A percentile compares a stretch with the other conserved stretches of the same genome.
These are phyloP conservation scores for Chlorella sp. DNA, from an alignment of 139 green algal genomes.

Conservation along the genomic window DNA sequence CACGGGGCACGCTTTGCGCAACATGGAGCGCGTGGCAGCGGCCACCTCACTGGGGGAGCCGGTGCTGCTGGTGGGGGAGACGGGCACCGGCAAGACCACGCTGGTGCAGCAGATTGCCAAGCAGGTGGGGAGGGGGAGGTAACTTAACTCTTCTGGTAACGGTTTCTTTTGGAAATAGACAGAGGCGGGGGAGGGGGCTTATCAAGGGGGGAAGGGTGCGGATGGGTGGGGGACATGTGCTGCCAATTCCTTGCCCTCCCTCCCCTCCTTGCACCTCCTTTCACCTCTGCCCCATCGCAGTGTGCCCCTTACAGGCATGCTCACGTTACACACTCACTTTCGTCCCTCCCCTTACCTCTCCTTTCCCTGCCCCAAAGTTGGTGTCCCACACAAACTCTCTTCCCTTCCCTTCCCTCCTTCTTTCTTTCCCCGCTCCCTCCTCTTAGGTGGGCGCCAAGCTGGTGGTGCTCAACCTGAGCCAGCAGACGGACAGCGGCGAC, in stretches of 20 bases:
- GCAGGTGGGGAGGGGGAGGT: conserved; percentile 47
- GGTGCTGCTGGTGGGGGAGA: conserved; percentile 98
- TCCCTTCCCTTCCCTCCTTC: neutral
- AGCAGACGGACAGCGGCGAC: conserved; percentile 96
- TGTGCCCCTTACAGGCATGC: no score
- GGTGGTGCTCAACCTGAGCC: conserved; percentile 96
- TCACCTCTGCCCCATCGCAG: no score
- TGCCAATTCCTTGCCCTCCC: no score
- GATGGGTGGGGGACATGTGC: neutral
- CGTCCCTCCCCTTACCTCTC: neutral
- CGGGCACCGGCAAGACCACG: conserved; percentile 97
- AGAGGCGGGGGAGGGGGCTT: no score
- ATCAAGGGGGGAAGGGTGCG: no score
- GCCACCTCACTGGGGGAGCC: conserved; percentile 78
- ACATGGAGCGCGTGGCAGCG: conserved; percentile 90
- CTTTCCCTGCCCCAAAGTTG: no score
- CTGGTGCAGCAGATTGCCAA: conserved; percentile 83
- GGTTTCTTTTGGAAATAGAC: no score
- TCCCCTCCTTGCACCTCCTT: no score
- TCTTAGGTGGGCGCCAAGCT: conserved; percentile 72
- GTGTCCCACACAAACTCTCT: neutral
- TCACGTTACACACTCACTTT: neutral
- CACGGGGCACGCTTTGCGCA: conserved; percentile 84
- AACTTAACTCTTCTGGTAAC: no score
- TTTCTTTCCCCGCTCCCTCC: neutral